Evolutionary conservation across 352 stramenopile species (phyloP).

Genomic region (Phytophthora ohioensis): DNA sequence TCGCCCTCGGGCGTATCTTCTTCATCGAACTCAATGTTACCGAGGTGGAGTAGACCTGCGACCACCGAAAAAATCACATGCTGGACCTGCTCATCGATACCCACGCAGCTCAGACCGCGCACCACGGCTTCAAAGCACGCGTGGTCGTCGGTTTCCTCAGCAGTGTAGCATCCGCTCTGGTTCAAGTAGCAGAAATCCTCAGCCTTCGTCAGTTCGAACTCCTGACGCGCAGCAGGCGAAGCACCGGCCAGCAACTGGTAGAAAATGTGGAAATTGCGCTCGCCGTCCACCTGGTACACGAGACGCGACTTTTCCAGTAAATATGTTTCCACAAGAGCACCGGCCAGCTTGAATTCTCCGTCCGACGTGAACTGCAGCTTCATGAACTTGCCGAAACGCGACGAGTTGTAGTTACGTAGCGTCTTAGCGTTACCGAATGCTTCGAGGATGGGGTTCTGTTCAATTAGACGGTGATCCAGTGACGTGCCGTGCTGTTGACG

Average conservation of each 20-base stretch:
- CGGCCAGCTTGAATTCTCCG: slow-evolving; percentile 85
- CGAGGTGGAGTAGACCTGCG: slow-evolving; percentile 95
- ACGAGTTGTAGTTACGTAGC: slow-evolving; percentile 95
- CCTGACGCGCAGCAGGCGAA: slow-evolving; percentile 51
- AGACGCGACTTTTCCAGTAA: slow-evolving; percentile 90
- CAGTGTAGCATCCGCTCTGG: slow-evolving; percentile 93
- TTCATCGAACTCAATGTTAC: slow-evolving; percentile 96
- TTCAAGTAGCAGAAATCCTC: slow-evolving; percentile 95
- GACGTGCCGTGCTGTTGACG: slow-evolving; percentile 70
- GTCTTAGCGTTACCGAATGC: slow-evolving; percentile 97
- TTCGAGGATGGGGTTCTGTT: slow-evolving; percentile 95
- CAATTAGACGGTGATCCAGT: slow-evolving; percentile 85
- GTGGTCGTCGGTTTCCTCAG: slow-evolving; percentile 93
- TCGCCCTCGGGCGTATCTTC: slow-evolving; percentile 87
- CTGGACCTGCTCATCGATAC: slow-evolving; percentile 74
- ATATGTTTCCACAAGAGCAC: slow-evolving; percentile 91
- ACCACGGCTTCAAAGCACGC: slow-evolving; percentile 83
- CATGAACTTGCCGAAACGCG: slow-evolving; percentile 96
- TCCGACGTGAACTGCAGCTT: slow-evolving; percentile 94
- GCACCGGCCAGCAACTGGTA: slow-evolving; percentile 92
- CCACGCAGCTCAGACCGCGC: slow-evolving; percentile 75
- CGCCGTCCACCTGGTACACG: slow-evolving; percentile 89
- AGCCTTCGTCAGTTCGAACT: slow-evolving; percentile 78
- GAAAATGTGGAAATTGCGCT: slow-evolving; percentile 97
- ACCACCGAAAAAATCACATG: slow-evolving; percentile 93